phyloP scores from a whole-genome alignment of 768 basidiomycete species.

The Naganishia onofrii region DNA sequence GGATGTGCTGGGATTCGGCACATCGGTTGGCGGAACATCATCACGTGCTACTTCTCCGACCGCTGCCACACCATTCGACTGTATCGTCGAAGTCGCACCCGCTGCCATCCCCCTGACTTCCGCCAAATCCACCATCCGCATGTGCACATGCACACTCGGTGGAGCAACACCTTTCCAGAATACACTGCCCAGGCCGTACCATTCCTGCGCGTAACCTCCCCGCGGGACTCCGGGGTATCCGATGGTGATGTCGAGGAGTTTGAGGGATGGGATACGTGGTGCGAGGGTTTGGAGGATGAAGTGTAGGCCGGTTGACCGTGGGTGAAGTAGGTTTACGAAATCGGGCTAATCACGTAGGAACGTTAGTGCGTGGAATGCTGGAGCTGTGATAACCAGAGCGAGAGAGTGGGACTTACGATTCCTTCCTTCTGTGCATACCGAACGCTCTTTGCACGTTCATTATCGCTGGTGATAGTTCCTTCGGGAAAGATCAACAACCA shows the following conservation, averaged over 20 bases:
- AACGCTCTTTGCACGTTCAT: constrained; percentile 79
- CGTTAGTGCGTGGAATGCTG: neutral
- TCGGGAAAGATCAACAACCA: constrained; percentile 90
- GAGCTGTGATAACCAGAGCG: neutral
- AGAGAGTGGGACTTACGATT: constrained; percentile 62
- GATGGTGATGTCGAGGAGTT: constrained; percentile 85
- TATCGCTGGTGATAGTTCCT: constrained; percentile 83
- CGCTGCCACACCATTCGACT: neutral
- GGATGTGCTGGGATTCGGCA: neutral
- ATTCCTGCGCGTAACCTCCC: constrained; percentile 76
- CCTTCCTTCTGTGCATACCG: constrained; percentile 84
- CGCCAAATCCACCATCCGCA: constrained; percentile 68
- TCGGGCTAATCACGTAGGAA: constrained; percentile 65
- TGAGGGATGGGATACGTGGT: constrained; percentile 71
- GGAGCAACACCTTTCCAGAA: constrained; percentile 78
- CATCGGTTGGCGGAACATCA: neutral
- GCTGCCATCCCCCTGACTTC: constrained; percentile 53
- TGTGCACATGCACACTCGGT: constrained; percentile 79
- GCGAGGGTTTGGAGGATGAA: constrained; percentile 77
- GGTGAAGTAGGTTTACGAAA: constrained; percentile 75
- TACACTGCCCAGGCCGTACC: constrained; percentile 81
- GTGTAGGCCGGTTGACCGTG: constrained; percentile 85
- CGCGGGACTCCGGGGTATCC: constrained; percentile 86
- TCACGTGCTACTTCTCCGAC: neutral
- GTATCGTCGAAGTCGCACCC: constrained; percentile 48